phyloP scores from a whole-genome alignment of 257 asterid genomes.

The Galeopsis tetrahit region DNA sequence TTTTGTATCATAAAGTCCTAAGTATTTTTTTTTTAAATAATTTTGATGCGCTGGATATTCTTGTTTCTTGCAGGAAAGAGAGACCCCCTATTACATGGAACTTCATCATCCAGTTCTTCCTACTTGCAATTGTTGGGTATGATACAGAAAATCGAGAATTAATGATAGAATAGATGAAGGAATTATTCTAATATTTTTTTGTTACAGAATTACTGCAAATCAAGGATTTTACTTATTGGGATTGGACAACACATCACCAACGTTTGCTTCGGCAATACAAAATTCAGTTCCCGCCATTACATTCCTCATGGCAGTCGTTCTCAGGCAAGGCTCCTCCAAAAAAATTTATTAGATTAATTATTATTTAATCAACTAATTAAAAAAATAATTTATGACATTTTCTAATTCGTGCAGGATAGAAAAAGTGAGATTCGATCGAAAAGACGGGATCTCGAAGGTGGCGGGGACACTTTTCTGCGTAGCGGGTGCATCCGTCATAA shows the following conservation, averaged over 20 bases:
- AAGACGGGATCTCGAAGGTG: conserved; percentile 87
- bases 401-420: conserved; percentile 61
- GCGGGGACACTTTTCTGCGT: conserved; percentile 82
- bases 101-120: conserved; percentile 78
- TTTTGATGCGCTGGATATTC: too few relatives aligned
- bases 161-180: too few relatives aligned
- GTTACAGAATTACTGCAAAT: conserved; percentile 84
- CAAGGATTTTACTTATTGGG: conserved; percentile 97
- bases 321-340: conserved; percentile 57
- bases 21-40: too few relatives aligned
- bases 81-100: conserved; percentile 81
- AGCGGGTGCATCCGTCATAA: conserved; percentile 95
- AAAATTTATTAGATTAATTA: background rate
- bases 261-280: conserved; percentile 96
- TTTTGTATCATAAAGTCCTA: background rate
- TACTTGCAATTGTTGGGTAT: conserved; percentile 93
- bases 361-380: background rate
- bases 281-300: conserved; percentile 98
- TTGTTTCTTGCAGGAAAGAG: conserved; percentile 77
- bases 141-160: background rate
- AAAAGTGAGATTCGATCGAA: conserved; percentile 72
- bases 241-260: conserved; percentile 91
- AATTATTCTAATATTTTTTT: background rate
- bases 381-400: background rate
- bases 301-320: conserved; percentile 83